Evolutionary conservation across 805 yeast species (phyloP).

Genomic region (Wickerhamiella brachini): DNA sequence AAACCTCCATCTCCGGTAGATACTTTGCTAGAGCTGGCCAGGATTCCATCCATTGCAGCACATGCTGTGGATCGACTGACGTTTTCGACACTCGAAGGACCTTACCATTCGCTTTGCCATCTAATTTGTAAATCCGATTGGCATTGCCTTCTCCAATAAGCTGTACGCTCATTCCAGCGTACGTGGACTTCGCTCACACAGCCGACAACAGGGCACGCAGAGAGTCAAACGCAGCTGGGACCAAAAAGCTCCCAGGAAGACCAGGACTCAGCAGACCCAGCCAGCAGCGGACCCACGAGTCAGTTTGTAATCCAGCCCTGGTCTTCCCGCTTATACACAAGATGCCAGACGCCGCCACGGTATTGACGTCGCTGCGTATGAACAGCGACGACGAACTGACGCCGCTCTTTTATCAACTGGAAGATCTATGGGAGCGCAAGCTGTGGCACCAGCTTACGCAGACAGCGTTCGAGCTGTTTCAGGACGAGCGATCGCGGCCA

Average conservation of each 20-base stretch:
- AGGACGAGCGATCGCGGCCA: conserved; percentile 35
- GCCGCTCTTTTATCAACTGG: conserved; percentile 52
- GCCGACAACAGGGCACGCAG: no score
- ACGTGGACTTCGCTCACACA: no score
- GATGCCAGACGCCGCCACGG: conserved; percentile 2
- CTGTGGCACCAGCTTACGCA: conserved; percentile 90
- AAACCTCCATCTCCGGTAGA: conserved; percentile 8
- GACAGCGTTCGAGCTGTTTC: conserved; percentile 47
- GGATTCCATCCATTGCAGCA: conserved; percentile 17
- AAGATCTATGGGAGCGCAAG: conserved; percentile 75
- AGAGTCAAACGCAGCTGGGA: no score
- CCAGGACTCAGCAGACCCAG: neutral
- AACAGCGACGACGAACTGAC: conserved; percentile 54
- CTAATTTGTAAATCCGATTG: conserved; percentile 15
- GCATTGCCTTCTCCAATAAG: conserved; percentile 11
- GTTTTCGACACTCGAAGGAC: conserved; percentile 25
- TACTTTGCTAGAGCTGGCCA: conserved; percentile 9
- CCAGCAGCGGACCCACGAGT: neutral
- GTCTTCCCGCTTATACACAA: neutral
- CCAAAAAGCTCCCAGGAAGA: no score
- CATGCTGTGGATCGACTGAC: conserved; percentile 28
- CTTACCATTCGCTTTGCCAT: conserved; percentile 23
- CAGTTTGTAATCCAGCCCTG: neutral
- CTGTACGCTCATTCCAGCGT: neutral
- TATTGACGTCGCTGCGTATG: conserved; percentile 11